Evolutionary conservation across 148 eudicot species (phyloP), one percentile per base, ranked within the genome.

Genomic region (Mesembryanthemum crystallinum): DNA sequence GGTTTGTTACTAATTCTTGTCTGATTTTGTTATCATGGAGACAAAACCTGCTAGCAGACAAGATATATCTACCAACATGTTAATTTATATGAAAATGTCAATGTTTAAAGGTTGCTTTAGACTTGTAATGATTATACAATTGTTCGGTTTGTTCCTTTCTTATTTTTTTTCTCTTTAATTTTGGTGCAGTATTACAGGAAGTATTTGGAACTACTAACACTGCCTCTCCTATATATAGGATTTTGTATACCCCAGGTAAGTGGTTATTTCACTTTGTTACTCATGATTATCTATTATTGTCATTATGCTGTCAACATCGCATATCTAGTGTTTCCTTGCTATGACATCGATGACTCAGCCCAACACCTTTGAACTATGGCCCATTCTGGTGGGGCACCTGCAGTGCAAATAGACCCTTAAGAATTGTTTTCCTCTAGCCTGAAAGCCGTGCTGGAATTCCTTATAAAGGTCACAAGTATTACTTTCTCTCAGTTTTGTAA

Each of bases 211-310:
- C 12, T 88, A 24, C 72, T 95, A 80, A 89, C 93, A 17, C 27
- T 92, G 63, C 97, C 99, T 28, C 74, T 92, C 15, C 64, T 88
- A 73, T 76, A 85, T 29, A 63, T 72, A 57, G 89, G 89, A 11
- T 84, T 95, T 73, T 79, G 69, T 61, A 58, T 95, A 71, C 99
- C 99, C 69, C 99, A 92, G 97, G 98, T 90, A 83, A 83, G 76
- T 70, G 33, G 58, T 45, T 67, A 55, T 47, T 71, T 30, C 35
- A 23, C 39, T 69, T 32, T 57, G 66, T 66, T 65, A n/a, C 69
- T 61, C 29, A 32, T 73, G 33, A 33, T 67, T 47, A 58, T 69
- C 29, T 58, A 59, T 21, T n/a, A 5, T n/a, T n/a, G 30, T 52
- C 59, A 51, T 62, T 37, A 28, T 49, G 39, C 10, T 42, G 64